phyloP scores from a whole-genome alignment of 768 basidiomycete species.

The Amanita inopinata region DNA sequence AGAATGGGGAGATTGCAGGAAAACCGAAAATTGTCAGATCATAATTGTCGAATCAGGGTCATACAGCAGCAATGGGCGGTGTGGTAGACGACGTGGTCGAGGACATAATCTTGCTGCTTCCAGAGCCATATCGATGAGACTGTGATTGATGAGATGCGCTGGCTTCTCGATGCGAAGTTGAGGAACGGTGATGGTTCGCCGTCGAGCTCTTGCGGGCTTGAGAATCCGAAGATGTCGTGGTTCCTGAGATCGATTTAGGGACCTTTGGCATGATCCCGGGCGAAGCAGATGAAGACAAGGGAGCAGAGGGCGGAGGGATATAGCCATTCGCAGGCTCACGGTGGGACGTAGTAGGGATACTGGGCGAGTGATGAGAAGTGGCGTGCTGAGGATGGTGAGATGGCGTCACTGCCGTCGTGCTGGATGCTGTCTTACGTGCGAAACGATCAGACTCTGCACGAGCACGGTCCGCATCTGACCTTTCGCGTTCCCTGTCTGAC shows the following conservation, averaged over 20 bases:
- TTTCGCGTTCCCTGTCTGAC: constrained; percentile 18
- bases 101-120: constrained; percentile 2
- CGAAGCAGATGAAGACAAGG: constrained; percentile 5
- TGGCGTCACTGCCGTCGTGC: not conserved
- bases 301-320: not conserved
- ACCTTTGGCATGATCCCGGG: not conserved
- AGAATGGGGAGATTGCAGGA: constrained; percentile 1
- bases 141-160: not conserved
- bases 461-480: constrained; percentile 12
- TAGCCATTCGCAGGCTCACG: constrained; percentile 1
- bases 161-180: constrained; percentile 3
- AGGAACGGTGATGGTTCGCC: constrained; percentile 1
- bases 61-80: constrained; percentile 5
- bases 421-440: not conserved
- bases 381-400: not conserved
- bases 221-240: not conserved
- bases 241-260: not conserved
- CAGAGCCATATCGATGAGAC: constrained; percentile 6
- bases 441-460: constrained; percentile 5
- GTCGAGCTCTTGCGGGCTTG: constrained; percentile 1
- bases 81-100: constrained; percentile 2
- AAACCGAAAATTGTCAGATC: not conserved
- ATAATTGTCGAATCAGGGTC: not conserved
- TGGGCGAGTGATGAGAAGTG: not conserved
- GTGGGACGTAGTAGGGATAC: not conserved